Conservation (phyloP, 2,329 filamentous ascomycete species). For the Alternaria infectoria region DNA sequence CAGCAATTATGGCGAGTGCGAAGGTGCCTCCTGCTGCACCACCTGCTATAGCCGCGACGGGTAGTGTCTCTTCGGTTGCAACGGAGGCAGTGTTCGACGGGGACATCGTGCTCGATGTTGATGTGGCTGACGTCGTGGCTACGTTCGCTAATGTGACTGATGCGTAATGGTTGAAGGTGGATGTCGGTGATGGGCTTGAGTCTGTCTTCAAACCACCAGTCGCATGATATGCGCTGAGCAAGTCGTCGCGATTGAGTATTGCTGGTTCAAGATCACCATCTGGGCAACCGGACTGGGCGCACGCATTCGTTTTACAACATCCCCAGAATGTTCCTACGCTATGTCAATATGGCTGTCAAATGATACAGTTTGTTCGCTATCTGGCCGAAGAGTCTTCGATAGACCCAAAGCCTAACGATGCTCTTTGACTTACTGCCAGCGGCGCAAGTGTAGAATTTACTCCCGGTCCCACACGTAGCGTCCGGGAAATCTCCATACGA, state of each 20-base stretch:
- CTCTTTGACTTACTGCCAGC: slow-evolving; percentile 5
- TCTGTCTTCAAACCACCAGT: slow-evolving; percentile 10
- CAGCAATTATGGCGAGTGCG: slow-evolving; percentile 20
- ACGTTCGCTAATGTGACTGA: neutral
- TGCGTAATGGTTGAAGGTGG: neutral
- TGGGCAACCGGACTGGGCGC: slow-evolving; percentile 36
- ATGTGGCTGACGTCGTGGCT: neutral
- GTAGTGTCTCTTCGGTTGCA: neutral
- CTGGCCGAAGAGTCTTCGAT: neutral
- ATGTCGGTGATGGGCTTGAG: slow-evolving; percentile 5
- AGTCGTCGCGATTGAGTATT: slow-evolving; percentile 19
- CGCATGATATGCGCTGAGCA: slow-evolving; percentile 22
- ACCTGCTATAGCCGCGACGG: slow-evolving; percentile 32
- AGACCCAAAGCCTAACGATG: neutral
- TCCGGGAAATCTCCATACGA: slow-evolving; percentile 39
- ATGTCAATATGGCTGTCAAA: neutral
- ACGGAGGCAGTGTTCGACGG: neutral
- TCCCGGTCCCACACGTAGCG: slow-evolving; percentile 36
- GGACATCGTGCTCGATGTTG: neutral
- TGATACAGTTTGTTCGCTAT: neutral
- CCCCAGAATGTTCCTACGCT: slow-evolving; percentile 41
- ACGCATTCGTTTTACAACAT: slow-evolving; percentile 48
- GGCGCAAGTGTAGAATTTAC: slow-evolving; percentile 47
- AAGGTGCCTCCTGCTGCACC: slow-evolving; percentile 29
- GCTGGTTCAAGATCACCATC: slow-evolving; percentile 30